phyloP scores from a whole-genome alignment of 2,329 filamentous ascomycete species.

The Phaeosphaeria sp. region DNA sequence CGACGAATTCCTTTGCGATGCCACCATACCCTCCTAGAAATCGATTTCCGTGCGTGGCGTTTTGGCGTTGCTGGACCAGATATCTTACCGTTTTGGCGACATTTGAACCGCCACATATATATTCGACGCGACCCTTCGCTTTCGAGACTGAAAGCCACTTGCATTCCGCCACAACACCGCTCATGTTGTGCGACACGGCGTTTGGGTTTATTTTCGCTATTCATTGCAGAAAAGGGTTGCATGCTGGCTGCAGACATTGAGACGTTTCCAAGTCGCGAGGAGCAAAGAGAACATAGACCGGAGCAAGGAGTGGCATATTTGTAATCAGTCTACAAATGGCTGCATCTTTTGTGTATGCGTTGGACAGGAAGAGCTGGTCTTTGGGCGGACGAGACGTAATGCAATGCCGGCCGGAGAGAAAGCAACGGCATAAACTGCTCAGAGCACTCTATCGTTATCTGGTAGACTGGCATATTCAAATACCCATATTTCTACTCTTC shows the following conservation, averaged over 20 bases:
- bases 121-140: constrained; percentile 5
- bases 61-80: constrained; percentile 25
- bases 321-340: not conserved
- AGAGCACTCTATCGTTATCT: not conserved
- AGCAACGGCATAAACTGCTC: not conserved
- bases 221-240: not conserved
- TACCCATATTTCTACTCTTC: constrained; percentile 2
- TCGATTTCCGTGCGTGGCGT: constrained; percentile 38
- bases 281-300: not conserved
- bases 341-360: not conserved
- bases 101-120: constrained; percentile 12
- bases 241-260: not conserved
- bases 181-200: constrained; percentile 22
- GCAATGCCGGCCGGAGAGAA: not conserved
- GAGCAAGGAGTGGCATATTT: not conserved
- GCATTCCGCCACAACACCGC: constrained; percentile 18
- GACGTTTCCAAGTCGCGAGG: not conserved
- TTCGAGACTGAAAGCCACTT: constrained; percentile 21
- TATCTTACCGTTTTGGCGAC: constrained; percentile 20
- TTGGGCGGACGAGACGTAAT: not conserved
- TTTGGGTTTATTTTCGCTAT: constrained; percentile 5
- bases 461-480: not conserved
- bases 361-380: not conserved
- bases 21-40: constrained; percentile 19
- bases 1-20: constrained; percentile 40